Evolutionary conservation across 1,284 basidiomycete genomes (phyloP).

Genomic region (Austroboletus niveus): DNA sequence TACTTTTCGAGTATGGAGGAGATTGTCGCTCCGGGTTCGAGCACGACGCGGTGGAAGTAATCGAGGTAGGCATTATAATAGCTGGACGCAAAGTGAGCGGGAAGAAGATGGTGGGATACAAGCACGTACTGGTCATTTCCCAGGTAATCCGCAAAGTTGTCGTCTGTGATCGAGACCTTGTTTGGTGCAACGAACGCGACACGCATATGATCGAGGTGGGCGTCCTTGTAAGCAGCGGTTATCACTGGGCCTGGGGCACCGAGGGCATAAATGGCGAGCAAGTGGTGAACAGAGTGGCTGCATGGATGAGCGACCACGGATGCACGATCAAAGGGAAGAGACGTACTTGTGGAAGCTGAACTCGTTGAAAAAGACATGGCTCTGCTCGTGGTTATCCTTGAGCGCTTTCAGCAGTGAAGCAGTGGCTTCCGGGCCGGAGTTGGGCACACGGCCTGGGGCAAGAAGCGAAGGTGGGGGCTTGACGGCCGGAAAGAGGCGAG

Average conservation of each 20-base stretch:
- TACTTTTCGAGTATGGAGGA: constrained; percentile 26
- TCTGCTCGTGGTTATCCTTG: constrained; percentile 54
- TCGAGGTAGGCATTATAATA: constrained; percentile 37
- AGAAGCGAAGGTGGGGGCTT: constrained; percentile 35
- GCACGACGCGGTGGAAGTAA: constrained; percentile 35
- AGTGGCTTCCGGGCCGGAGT: constrained; percentile 48
- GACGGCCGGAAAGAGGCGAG: constrained; percentile 41
- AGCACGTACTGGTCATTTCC: constrained; percentile 38
- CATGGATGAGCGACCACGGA: constrained; percentile 1
- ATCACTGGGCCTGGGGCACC: constrained; percentile 40
- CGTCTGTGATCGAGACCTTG: constrained; percentile 31
- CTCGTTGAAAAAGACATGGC: constrained; percentile 64
- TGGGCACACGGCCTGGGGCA: constrained; percentile 42
- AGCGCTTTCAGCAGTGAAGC: constrained; percentile 43
- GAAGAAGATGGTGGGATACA: background rate
- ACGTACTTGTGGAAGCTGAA: constrained; percentile 56
- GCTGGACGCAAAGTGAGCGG: constrained; percentile 15
- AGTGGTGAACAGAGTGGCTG: constrained; percentile 43
- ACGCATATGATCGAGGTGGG: constrained; percentile 36
- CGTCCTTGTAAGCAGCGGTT: constrained; percentile 36
- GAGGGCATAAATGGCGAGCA: constrained; percentile 42
- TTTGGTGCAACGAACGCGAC: constrained; percentile 35
- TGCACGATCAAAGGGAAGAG: background rate
- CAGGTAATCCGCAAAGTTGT: constrained; percentile 43
- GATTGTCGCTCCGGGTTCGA: constrained; percentile 26